phyloP scores from a whole-genome alignment of 352 stramenopile genomes.

The Phytophthora litchii region DNA sequence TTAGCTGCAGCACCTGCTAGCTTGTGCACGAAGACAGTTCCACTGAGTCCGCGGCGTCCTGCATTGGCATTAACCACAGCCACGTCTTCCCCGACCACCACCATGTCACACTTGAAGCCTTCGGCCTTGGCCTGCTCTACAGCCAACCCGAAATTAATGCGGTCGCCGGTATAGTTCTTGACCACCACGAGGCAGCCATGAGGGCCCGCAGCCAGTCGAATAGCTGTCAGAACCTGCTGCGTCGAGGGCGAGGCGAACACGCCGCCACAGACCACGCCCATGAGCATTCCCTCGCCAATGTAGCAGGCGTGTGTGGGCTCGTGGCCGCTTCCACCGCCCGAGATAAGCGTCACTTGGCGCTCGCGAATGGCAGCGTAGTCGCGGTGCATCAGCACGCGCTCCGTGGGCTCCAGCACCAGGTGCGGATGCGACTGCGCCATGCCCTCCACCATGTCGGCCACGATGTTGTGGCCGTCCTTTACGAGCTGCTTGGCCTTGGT shows the following conservation, averaged over 20 bases:
- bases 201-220: conserved; percentile 83
- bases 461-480: conserved; percentile 49
- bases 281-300: conserved; percentile 96
- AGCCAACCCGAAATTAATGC: conserved; percentile 98
- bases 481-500: conserved; percentile 64
- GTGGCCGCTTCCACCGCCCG: conserved; percentile 86
- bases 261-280: conserved; percentile 94
- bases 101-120: conserved; percentile 92
- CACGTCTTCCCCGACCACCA: conserved; percentile 96
- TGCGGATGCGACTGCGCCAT: conserved; percentile 70
- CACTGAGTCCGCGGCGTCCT: conserved; percentile 95
- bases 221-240: conserved; percentile 94
- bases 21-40: conserved; percentile 98
- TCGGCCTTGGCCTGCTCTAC: conserved; percentile 95
- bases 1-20: conserved; percentile 91
- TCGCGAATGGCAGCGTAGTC: conserved; percentile 68
- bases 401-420: conserved; percentile 59
- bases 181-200: conserved; percentile 96
- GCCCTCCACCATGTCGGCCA: conserved; percentile 82
- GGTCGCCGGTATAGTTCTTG: conserved; percentile 99
- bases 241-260: conserved; percentile 97
- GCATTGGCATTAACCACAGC: conserved; percentile 94
- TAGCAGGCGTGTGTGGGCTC: conserved; percentile 97
- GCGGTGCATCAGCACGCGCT: conserved; percentile 78
- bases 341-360: conserved; percentile 80